These are phyloP conservation scores for Neonectria magnoliae DNA, from an alignment of 2,329 filamentous ascomycete species.

Conservation along the genomic window DNA sequence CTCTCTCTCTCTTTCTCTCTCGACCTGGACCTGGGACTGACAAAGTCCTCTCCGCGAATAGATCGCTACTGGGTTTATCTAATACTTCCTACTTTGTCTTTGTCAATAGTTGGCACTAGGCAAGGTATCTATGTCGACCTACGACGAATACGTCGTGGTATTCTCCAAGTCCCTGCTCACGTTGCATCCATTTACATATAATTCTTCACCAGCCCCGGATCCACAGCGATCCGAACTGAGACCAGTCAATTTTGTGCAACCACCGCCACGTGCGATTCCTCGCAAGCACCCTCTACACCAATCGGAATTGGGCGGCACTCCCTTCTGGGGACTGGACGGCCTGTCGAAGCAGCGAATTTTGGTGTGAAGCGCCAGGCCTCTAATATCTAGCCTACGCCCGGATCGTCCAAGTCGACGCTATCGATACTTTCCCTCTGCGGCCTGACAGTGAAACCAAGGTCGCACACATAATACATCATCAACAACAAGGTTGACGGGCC, in stretches of 20 bases:
- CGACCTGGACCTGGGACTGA: background rate
- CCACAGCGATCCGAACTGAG: slow-evolving; percentile 39
- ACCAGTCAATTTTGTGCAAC: slow-evolving; percentile 39
- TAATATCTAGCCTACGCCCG: slow-evolving; percentile 4
- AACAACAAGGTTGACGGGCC: slow-evolving; percentile 2
- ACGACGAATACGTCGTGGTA: background rate
- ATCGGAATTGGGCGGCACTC: slow-evolving; percentile 30
- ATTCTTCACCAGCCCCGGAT: background rate
- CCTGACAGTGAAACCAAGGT: slow-evolving; percentile 1
- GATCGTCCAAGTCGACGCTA: slow-evolving; percentile 14
- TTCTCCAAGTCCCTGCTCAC: background rate
- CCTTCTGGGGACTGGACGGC: slow-evolving; percentile 16
- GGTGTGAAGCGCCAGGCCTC: slow-evolving; percentile 9
- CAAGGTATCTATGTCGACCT: background rate
- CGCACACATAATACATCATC: background rate
- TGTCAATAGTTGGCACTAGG: slow-evolving; percentile 2
- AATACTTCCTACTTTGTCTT: slow-evolving; percentile 12
- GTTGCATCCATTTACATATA: slow-evolving; percentile 3
- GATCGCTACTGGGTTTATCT: slow-evolving; percentile 2
- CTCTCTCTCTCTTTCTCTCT: slow-evolving; percentile 4
- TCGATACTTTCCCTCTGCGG: slow-evolving; percentile 7
- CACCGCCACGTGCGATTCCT: slow-evolving; percentile 38
- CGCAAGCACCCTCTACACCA: slow-evolving; percentile 24
- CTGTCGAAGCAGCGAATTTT: slow-evolving; percentile 7
- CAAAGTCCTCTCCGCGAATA: slow-evolving; percentile 10